phyloP scores from a whole-genome alignment of 805 yeast genomes.

The Metschnikowia picachoensis region DNA sequence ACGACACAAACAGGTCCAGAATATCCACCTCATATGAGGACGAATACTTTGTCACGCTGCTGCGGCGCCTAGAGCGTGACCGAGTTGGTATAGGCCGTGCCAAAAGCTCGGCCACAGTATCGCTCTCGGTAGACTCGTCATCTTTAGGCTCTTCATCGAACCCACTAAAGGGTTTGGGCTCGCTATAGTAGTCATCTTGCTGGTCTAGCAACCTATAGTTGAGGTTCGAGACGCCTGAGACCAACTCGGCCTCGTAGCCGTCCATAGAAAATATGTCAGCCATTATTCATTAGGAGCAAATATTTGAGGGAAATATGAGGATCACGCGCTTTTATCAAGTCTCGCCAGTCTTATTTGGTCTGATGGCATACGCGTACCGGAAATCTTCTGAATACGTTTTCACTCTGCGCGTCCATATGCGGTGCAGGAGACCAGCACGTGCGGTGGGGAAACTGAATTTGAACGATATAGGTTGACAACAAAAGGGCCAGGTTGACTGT shows the following conservation, averaged over 20 bases:
- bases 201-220: conserved; percentile 26
- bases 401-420: too few relatives aligned
- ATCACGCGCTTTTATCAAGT: not conserved
- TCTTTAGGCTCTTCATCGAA: not conserved
- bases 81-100: conserved; percentile 14
- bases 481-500: too few relatives aligned
- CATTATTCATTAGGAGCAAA: conserved; percentile 19
- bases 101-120: conserved; percentile 16
- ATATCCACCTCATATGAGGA: conserved; percentile 36
- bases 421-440: too few relatives aligned
- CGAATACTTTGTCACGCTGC: conserved; percentile 18
- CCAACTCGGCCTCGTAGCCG: conserved; percentile 23
- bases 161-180: not conserved
- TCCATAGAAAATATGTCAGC: conserved; percentile 36
- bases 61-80: conserved; percentile 13
- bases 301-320: not conserved
- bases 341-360: too few relatives aligned
- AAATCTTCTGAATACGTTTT: too few relatives aligned
- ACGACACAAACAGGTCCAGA: conserved; percentile 28
- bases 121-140: conserved; percentile 15
- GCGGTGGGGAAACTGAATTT: too few relatives aligned
- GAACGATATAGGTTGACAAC: too few relatives aligned
- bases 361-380: too few relatives aligned
- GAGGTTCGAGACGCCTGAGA: conserved; percentile 16
- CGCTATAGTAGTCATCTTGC: conserved; percentile 2